Evolutionary conservation across 1,284 basidiomycete species (phyloP), one percentile per base, ranked within the genome.

Genomic region (Entoloma clypeatum): DNA sequence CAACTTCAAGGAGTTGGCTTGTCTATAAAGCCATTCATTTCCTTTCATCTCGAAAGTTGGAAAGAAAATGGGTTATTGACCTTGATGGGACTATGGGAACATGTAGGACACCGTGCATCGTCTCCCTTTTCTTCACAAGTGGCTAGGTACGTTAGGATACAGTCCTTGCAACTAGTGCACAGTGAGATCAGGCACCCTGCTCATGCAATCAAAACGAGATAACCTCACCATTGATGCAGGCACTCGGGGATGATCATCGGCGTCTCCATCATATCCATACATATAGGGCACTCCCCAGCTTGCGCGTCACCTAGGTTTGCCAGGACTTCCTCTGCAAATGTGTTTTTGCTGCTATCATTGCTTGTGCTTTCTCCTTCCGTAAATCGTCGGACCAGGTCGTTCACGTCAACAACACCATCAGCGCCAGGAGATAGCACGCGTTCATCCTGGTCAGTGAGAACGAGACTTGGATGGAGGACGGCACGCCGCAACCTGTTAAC

Each of bases 391-490:
- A 89, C 79, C 45, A 91, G 63, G 19, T 78, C 69, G 31, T 83
- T 74, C 17, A 87, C 66, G 45, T 78, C 71, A n/a, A 82, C 59
- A 17, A 57, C 57, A 4, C 70, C 74, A 37, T 71, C 70, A 5
- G 59, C 64, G 14, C 60, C 52, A 5, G 72, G 61, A 6, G 72
- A 63, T 8, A 70, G 60, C 3, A 62, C 62, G 7, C 65, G 62
- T 25, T 69, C 62, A 28, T 77, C 72, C 14, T 75, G 67, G 6
- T 63, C 61, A 14, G 73, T 71, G 1, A 81, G 63, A 7, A 92
- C 88, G 4, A 94, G 75, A 49, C 77, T 75, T 0, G 91, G 88
- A 57, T 93, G 91, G 21, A 93, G 72, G 1, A 92, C 90, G 8
- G 90, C 91, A 39, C 90, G 86, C 25, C 91, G 85, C 35, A 94